A percentile compares a stretch with the other conserved stretches of the same genome.
Evolutionary conservation across 371 early-diverging fungal species (phyloP).

Genomic region (Chytridium lagenaria): DNA sequence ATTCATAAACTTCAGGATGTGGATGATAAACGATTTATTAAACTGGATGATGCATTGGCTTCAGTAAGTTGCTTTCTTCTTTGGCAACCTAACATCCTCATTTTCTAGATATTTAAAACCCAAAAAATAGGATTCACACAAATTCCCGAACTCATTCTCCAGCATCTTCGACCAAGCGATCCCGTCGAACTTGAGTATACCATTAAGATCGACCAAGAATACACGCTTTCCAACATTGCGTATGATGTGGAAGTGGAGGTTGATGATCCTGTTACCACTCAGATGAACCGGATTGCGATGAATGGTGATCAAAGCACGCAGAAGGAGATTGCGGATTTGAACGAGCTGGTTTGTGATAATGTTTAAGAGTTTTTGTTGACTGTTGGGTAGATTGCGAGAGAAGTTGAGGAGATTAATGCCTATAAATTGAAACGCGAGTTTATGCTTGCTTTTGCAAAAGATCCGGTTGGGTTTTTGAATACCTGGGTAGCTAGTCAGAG

Average conservation of each 20-base stretch:
- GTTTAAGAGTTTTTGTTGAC: conserved; percentile 19
- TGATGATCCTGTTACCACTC: conserved; percentile 70
- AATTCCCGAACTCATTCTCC: conserved; percentile 80
- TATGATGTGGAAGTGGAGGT: conserved; percentile 90
- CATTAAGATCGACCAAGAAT: conserved; percentile 61
- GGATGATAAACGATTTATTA: conserved; percentile 76
- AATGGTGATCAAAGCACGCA: conserved; percentile 27
- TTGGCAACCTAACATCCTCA: background rate
- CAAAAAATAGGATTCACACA: conserved; percentile 77
- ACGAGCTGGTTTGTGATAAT: conserved; percentile 50
- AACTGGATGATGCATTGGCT: conserved; percentile 60
- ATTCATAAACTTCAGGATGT: conserved; percentile 80
- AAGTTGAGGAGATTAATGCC: conserved; percentile 82
- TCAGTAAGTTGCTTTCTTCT: conserved; percentile 47
- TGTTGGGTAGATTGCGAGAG: conserved; percentile 53
- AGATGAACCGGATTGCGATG: conserved; percentile 43
- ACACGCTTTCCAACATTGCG: conserved; percentile 40
- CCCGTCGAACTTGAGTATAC: conserved; percentile 92
- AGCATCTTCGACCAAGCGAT: conserved; percentile 80
- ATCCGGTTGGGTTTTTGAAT: conserved; percentile 90
- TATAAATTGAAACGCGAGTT: conserved; percentile 93
- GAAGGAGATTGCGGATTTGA: conserved; percentile 55
- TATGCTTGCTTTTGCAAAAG: conserved; percentile 81
- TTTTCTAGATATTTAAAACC: conserved; percentile 69
- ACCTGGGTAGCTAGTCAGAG: conserved; percentile 91